phyloP scores from a whole-genome alignment of 345 rosid species.

The Gossypium turneri region DNA sequence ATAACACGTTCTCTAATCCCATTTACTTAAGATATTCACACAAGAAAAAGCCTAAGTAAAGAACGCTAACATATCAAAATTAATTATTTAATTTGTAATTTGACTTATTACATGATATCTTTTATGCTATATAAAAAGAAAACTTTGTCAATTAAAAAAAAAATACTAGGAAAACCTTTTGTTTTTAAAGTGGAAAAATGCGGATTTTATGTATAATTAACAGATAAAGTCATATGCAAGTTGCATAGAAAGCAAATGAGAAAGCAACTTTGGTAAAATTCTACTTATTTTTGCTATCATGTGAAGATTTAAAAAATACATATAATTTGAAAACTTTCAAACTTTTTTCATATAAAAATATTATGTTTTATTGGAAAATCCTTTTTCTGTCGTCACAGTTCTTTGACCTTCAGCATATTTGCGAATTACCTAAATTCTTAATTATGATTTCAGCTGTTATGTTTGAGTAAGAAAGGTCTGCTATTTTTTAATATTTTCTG shows the following conservation, averaged over 20 bases:
- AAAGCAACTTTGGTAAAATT: neutral
- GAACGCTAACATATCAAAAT: no score
- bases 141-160: no score
- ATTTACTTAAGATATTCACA: no score
- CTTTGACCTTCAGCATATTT: neutral
- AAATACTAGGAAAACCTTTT: no score
- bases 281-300: neutral
- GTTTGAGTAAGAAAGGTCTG: neutral
- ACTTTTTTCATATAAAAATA: neutral
- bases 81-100: no score
- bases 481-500: no score
- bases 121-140: no score
- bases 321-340: neutral
- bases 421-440: neutral
- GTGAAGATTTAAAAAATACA: neutral
- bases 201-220: neutral
- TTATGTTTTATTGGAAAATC: neutral
- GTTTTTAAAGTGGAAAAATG: no score
- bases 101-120: no score
- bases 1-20: no score
- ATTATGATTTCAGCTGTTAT: conserved; percentile 1
- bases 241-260: neutral
- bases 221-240: neutral
- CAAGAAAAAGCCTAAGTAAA: no score
- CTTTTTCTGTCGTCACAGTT: neutral